phyloP scores from a whole-genome alignment of 2,329 filamentous ascomycete genomes.

The Aureobasidium zeae region DNA sequence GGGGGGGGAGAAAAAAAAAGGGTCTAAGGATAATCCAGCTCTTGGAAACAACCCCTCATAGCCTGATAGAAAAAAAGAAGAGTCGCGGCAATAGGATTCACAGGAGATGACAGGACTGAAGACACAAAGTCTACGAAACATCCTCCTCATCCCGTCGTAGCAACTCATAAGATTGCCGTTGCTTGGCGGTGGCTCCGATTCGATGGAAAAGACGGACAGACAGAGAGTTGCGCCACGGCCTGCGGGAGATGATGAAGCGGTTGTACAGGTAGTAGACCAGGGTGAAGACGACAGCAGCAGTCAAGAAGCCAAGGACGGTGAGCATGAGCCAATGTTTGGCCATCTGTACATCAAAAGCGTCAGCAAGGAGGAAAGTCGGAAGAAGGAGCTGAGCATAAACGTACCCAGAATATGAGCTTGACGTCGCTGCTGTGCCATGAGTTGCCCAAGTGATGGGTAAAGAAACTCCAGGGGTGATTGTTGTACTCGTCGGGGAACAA shows the following conservation, averaged over 20 bases:
- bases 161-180: conserved; percentile 18
- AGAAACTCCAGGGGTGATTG: conserved; percentile 60
- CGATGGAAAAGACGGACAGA: conserved; percentile 13
- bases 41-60: no score
- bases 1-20: no score
- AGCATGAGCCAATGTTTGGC: conserved; percentile 47
- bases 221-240: conserved; percentile 5
- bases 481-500: conserved; percentile 64
- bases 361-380: conserved; percentile 15
- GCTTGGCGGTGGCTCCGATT: conserved; percentile 5
- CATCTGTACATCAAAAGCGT: conserved; percentile 23
- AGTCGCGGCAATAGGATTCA: no score
- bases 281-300: conserved; percentile 40
- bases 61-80: no score
- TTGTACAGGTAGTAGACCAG: conserved; percentile 44
- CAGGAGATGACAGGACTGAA: no score
- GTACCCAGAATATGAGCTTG: conserved; percentile 54
- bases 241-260: conserved; percentile 28
- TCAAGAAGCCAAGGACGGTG: conserved; percentile 42
- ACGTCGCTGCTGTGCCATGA: conserved; percentile 59
- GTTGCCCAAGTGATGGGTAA: conserved; percentile 55
- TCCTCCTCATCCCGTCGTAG: conserved; percentile 13
- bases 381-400: conserved; percentile 16
- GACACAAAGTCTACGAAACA: not conserved
- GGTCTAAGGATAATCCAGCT: no score